Percentiles rank a stretch among this genome's conserved stretches.
phyloP scores from a whole-genome alignment of 2,329 filamentous ascomycete species.

The Hypoxylon sp. region DNA sequence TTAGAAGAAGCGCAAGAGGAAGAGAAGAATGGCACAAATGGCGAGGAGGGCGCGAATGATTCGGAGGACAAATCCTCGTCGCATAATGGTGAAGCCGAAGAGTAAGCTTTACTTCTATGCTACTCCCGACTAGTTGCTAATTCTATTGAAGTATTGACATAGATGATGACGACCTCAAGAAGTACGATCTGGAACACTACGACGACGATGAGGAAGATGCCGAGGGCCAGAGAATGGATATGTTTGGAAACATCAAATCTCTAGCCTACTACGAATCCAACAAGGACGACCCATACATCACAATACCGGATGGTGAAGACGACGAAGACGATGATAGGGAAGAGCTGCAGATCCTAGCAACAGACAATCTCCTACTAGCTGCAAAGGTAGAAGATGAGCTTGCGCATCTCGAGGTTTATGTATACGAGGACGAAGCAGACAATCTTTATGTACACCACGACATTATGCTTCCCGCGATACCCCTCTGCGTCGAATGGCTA shows the following conservation, averaged over 20 bases:
- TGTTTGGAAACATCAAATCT: slow-evolving; percentile 96
- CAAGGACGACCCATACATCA: slow-evolving; percentile 97
- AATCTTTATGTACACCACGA: slow-evolving; percentile 99
- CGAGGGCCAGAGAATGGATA: slow-evolving; percentile 82
- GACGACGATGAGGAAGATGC: slow-evolving; percentile 83
- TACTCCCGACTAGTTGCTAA: slow-evolving; percentile 1
- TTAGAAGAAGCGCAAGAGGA: slow-evolving; percentile 77
- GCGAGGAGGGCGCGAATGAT: slow-evolving; percentile 5
- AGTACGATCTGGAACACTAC: slow-evolving; percentile 97
- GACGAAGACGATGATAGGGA: slow-evolving; percentile 92
- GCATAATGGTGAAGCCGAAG: slow-evolving; percentile 42
- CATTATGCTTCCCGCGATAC: slow-evolving; percentile 98
- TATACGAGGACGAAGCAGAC: slow-evolving; percentile 95
- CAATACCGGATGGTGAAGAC: slow-evolving; percentile 77
- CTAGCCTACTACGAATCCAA: slow-evolving; percentile 95
- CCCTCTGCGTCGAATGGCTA: slow-evolving; percentile 95
- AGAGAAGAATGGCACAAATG: slow-evolving; percentile 49
- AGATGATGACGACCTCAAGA: slow-evolving; percentile 89
- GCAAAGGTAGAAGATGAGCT: slow-evolving; percentile 98
- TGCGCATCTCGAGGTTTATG: slow-evolving; percentile 95
- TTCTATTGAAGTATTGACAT: slow-evolving; percentile 62
- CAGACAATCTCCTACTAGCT: slow-evolving; percentile 92
- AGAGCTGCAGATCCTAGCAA: slow-evolving; percentile 91
- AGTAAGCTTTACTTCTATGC: slow-evolving; percentile 40
- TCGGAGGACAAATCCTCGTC: slow-evolving; percentile 17